phyloP scores from a whole-genome alignment of 148 eudicot genomes.

The Diospyros kaki region DNA sequence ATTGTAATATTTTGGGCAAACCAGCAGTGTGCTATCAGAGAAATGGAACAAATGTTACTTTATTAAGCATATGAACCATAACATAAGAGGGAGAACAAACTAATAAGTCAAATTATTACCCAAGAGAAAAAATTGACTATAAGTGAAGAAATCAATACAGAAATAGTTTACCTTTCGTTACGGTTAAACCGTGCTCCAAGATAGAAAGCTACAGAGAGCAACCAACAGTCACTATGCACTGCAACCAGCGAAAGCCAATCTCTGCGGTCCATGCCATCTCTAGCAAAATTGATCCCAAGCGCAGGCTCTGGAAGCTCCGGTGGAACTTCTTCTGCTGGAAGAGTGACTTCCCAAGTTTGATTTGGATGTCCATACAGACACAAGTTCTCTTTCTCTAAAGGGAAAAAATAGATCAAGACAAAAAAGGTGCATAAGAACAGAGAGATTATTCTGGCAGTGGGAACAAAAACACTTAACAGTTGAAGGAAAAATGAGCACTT shows the following conservation, averaged over 20 bases:
- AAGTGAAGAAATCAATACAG: constrained; percentile 1
- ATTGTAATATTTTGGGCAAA: not conserved
- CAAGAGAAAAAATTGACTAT: not conserved
- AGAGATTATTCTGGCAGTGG: not conserved
- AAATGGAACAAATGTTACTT: not conserved
- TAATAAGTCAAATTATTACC: not conserved
- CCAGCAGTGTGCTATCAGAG: not conserved
- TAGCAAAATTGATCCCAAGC: constrained; percentile 85
- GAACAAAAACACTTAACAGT: not conserved
- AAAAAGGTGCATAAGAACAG: not conserved
- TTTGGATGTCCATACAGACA: constrained; percentile 79
- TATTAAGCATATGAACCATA: not conserved
- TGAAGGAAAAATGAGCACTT: no score
- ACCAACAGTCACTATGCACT: constrained; percentile 87
- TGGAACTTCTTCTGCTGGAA: constrained; percentile 91
- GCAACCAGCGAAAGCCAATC: constrained; percentile 91
- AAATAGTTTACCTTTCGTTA: constrained; percentile 53
- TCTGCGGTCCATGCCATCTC: constrained; percentile 81
- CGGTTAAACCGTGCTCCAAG: constrained; percentile 77
- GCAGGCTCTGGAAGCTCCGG: constrained; percentile 99
- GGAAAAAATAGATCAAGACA: not conserved
- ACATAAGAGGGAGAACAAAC: not conserved
- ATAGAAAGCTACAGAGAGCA: constrained; percentile 87
- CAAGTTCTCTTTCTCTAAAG: constrained; percentile 77
- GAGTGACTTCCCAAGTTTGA: constrained; percentile 80